These are phyloP conservation scores for Stellera chamaejasme DNA, from an alignment of 345 rosid species.

Conservation along the genomic window DNA sequence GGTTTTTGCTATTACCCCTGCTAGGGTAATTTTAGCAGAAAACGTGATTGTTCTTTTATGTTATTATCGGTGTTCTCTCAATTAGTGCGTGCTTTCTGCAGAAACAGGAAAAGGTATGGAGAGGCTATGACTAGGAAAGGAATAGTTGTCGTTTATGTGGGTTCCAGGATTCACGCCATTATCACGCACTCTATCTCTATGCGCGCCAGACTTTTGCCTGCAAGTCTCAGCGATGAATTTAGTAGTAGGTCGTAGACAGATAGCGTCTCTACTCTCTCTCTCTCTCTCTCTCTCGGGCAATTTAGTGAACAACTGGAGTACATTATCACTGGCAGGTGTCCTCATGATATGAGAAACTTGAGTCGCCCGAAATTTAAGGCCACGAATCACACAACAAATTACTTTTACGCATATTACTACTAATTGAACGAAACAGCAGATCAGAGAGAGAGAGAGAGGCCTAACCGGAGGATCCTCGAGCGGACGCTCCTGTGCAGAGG, in stretches of 20 bases:
- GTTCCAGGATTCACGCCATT: constrained; percentile 6
- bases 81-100: constrained; percentile 15
- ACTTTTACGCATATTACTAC: constrained; percentile 4
- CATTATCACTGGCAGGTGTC: constrained; percentile 12
- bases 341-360: constrained; percentile 7
- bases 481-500: constrained; percentile 56
- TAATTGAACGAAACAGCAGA: neutral
- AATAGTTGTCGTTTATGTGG: constrained; percentile 15
- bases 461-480: constrained; percentile 45
- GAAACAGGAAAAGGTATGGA: constrained; percentile 11
- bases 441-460: constrained; percentile 9
- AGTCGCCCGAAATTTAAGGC: constrained; percentile 25
- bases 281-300: constrained; percentile 1
- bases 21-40: constrained; percentile 10
- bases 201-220: constrained; percentile 9
- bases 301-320: constrained; percentile 7
- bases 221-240: constrained; percentile 12
- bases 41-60: constrained; percentile 17
- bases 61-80: constrained; percentile 13
- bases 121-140: constrained; percentile 21
- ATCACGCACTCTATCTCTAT: constrained; percentile 14
- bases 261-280: constrained; percentile 6
- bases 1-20: constrained; percentile 25
- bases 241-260: constrained; percentile 9
- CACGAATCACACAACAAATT: constrained; percentile 7